Percentiles rank a stretch among this genome's conserved stretches.
Conservation (phyloP, 805 yeast genomes). For the Nakazawaea ishiwadae region DNA sequence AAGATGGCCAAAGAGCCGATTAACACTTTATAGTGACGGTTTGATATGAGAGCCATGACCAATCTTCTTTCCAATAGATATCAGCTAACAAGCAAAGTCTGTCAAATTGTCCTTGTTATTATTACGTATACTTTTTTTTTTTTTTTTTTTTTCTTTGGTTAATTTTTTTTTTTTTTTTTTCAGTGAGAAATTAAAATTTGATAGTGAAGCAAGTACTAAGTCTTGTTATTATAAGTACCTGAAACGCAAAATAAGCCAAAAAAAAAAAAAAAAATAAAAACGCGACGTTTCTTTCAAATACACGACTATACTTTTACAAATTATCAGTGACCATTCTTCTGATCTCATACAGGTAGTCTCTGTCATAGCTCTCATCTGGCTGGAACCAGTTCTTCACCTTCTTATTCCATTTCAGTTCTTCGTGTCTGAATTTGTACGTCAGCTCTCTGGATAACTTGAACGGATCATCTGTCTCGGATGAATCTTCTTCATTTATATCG, state of each 20-base stretch:
- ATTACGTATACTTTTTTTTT: neutral
- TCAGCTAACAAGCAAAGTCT: no score
- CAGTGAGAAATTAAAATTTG: no score
- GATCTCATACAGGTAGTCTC: conserved; percentile 11
- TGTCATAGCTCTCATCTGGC: conserved; percentile 6
- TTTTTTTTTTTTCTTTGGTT: no score
- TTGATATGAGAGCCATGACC: conserved; percentile 24
- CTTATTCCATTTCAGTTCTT: conserved; percentile 29
- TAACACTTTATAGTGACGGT: conserved; percentile 48
- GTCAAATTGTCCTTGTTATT: no score
- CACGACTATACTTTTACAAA: neutral
- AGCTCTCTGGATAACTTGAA: conserved; percentile 22
- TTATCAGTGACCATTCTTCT: conserved; percentile 10
- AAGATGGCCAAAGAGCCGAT: conserved; percentile 47
- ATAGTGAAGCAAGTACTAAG: no score
- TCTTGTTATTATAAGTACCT: no score
- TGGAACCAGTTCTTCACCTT: conserved; percentile 32
- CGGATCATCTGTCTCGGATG: conserved; percentile 3
- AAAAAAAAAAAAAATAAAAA: no score
- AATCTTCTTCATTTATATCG: conserved; percentile 2
- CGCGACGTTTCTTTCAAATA: no score
- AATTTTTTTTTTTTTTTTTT: no score
- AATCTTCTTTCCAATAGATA: no score
- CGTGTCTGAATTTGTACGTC: conserved; percentile 24
- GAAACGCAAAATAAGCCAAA: no score